These are phyloP conservation scores for Neonectria coccinea DNA, from an alignment of 2,329 filamentous ascomycete species.

Conservation along the genomic window DNA sequence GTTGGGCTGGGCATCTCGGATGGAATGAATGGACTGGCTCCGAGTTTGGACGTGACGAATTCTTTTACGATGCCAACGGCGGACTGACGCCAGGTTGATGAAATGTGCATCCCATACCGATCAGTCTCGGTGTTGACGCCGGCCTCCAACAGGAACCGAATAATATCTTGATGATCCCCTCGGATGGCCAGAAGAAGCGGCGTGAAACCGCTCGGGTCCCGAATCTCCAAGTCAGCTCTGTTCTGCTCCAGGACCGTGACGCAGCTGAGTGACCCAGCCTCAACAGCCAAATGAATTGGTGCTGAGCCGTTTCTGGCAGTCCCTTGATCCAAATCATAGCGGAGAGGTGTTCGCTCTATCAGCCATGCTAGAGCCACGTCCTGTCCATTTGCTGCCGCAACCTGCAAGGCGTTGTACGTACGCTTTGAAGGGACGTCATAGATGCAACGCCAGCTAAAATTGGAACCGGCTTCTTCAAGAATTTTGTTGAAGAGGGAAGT, in stretches of 20 bases:
- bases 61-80: conserved; percentile 13
- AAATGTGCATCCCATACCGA: conserved; percentile 18
- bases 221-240: conserved; percentile 31
- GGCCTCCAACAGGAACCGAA: conserved; percentile 31
- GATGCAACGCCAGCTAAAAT: conserved; percentile 34
- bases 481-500: conserved; percentile 33
- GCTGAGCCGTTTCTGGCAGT: conserved; percentile 31
- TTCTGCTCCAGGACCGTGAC: conserved; percentile 29
- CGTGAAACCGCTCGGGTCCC: conserved; percentile 32
- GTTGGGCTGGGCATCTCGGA: conserved; percentile 2
- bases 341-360: conserved; percentile 32
- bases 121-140: conserved; percentile 20
- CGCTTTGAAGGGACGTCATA: conserved; percentile 17
- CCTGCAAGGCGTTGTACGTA: conserved; percentile 39
- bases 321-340: conserved; percentile 15
- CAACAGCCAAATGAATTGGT: conserved; percentile 38
- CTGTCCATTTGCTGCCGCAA: conserved; percentile 35
- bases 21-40: no score
- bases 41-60: conserved; percentile 12
- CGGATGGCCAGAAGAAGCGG: conserved; percentile 35
- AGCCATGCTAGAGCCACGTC: conserved; percentile 31
- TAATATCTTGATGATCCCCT: conserved; percentile 24
- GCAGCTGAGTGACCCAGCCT: conserved; percentile 34
- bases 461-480: conserved; percentile 14
- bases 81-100: conserved; percentile 8